Percentiles rank a stretch among this genome's conserved stretches.
Evolutionary conservation across 2,329 filamentous ascomycete species (phyloP).

Genomic region (Plenodomus tracheiphilus): DNA sequence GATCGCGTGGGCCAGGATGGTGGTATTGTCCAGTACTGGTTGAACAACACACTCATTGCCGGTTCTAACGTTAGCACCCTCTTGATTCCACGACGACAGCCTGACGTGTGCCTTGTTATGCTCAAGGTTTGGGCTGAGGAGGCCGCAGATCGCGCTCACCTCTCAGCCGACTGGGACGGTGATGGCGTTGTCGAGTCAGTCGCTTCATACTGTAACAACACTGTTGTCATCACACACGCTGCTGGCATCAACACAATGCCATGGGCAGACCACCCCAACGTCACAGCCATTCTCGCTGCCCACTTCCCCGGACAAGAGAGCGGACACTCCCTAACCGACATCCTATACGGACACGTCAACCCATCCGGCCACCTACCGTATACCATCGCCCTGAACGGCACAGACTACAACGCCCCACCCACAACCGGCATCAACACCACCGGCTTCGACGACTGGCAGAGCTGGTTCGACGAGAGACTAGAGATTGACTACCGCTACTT

Average conservation of each 20-base stretch:
- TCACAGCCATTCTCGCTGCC: conserved; percentile 49
- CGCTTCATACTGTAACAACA: conserved; percentile 54
- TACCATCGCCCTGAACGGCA: conserved; percentile 72
- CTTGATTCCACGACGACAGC: conserved; percentile 37
- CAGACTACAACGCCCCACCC: conserved; percentile 64
- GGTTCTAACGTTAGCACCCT: conserved; percentile 30
- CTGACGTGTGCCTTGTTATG: conserved; percentile 60
- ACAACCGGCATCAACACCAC: conserved; percentile 46
- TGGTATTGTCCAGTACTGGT: conserved; percentile 50
- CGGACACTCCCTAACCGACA: conserved; percentile 46
- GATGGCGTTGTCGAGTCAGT: conserved; percentile 50
- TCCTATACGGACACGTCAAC: conserved; percentile 75
- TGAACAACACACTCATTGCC: conserved; percentile 49
- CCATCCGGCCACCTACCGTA: conserved; percentile 82
- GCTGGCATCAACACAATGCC: conserved; percentile 49
- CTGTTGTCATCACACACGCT: conserved; percentile 54
- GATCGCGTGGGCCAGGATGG: conserved; percentile 29
- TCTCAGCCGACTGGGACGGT: conserved; percentile 49
- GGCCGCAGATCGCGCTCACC: conserved; percentile 47
- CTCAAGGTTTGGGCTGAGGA: conserved; percentile 59
- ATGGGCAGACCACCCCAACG: conserved; percentile 48
- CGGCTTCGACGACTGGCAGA: conserved; percentile 50
- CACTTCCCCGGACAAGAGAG: conserved; percentile 49
- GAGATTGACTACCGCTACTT: conserved; percentile 83
- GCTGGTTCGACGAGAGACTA: conserved; percentile 59